These are phyloP conservation scores for Lactifluus subvellereus DNA, from an alignment of 768 basidiomycete genomes.

Conservation along the genomic window DNA sequence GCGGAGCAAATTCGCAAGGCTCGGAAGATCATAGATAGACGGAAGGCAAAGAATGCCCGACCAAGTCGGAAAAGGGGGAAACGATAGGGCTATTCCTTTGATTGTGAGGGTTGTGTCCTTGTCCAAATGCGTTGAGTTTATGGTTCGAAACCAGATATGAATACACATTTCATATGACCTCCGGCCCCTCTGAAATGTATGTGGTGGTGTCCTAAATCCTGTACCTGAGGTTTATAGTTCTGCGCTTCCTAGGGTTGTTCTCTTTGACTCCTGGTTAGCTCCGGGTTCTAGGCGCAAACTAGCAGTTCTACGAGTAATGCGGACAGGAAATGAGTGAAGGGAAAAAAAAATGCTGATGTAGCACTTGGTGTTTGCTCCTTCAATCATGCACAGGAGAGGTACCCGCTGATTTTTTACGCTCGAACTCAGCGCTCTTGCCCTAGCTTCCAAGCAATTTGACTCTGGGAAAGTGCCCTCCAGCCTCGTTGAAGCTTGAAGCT, in stretches of 20 bases:
- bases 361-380: neutral
- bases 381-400: neutral
- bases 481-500: neutral
- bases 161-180: too few relatives aligned
- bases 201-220: neutral
- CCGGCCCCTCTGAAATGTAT: neutral
- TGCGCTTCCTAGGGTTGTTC: neutral
- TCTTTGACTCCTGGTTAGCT: neutral
- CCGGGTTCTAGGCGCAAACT: neutral
- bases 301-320: neutral
- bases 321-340: neutral
- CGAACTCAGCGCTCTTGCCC: neutral
- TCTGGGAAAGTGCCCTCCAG: neutral
- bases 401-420: neutral
- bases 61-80: constrained; percentile 45
- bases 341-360: neutral
- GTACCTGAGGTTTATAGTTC: constrained; percentile 4
- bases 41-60: constrained; percentile 76
- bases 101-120: neutral
- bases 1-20: constrained; percentile 82
- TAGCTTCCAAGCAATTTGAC: neutral
- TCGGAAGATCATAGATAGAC: constrained; percentile 58
- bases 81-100: constrained; percentile 18
- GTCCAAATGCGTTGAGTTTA: neutral
- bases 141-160: neutral